A percentile compares a stretch with the other conserved stretches of the same genome.
Conservation (phyloP, 1,284 basidiomycete genomes). For the Tremellales sp. region DNA sequence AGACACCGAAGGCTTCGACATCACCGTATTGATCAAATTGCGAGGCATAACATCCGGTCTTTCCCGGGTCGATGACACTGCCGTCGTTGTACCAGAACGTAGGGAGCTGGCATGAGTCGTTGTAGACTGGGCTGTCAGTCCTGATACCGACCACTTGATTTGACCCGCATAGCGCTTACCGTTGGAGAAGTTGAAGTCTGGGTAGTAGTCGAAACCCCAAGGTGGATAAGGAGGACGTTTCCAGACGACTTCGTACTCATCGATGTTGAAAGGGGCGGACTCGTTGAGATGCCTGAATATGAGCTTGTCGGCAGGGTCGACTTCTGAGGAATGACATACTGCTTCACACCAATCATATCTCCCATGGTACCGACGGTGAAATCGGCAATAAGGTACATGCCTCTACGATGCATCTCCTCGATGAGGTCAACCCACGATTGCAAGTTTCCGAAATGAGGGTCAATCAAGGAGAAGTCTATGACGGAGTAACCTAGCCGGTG, state of each 20-base stretch:
- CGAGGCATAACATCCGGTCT: slow-evolving; percentile 67
- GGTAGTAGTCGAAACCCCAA: slow-evolving; percentile 78
- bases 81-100: slow-evolving; percentile 74
- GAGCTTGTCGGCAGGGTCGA: neutral
- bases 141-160: too few species aligned
- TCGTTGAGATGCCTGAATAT: slow-evolving; percentile 65
- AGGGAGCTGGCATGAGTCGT: slow-evolving; percentile 68
- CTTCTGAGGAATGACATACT: slow-evolving; percentile 50
- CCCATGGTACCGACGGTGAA: slow-evolving; percentile 89
- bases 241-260: slow-evolving; percentile 71
- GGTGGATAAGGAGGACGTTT: slow-evolving; percentile 71
- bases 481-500: slow-evolving; percentile 75
- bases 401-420: slow-evolving; percentile 67
- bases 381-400: slow-evolving; percentile 87
- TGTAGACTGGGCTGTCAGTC: too few species aligned
- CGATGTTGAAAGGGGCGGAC: slow-evolving; percentile 70
- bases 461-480: slow-evolving; percentile 78
- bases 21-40: slow-evolving; percentile 93
- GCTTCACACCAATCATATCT: slow-evolving; percentile 76
- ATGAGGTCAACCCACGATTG: slow-evolving; percentile 70
- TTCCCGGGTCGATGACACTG: slow-evolving; percentile 56
- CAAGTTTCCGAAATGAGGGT: slow-evolving; percentile 83
- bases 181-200: slow-evolving; percentile 62
- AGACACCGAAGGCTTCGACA: slow-evolving; percentile 93
- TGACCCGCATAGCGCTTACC: slow-evolving; percentile 54